Conservation (phyloP, 257 asterid genomes). For the Gentiana macrophylla region DNA sequence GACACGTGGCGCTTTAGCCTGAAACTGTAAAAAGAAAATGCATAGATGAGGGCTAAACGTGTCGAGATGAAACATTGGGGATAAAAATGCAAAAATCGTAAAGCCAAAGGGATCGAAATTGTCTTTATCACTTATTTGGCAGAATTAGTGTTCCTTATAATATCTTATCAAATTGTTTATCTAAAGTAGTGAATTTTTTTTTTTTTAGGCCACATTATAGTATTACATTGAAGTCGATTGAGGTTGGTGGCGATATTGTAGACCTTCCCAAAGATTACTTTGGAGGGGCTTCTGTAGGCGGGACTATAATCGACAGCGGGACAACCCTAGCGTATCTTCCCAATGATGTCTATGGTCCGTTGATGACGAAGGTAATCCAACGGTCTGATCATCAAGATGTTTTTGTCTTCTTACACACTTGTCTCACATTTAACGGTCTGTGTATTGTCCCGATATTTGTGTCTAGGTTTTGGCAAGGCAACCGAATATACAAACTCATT, state of each 20-base stretch:
- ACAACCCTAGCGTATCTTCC: conserved; percentile 96
- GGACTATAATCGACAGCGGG: conserved; percentile 85
- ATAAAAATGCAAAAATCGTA: too few species aligned
- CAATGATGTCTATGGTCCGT: conserved; percentile 38
- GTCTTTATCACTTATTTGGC: too few species aligned
- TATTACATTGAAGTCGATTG: conserved; percentile 55
- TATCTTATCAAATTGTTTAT: too few species aligned
- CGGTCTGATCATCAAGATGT: neutral
- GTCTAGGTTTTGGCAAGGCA: conserved; percentile 56
- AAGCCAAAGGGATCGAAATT: too few species aligned
- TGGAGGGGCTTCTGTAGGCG: conserved; percentile 32
- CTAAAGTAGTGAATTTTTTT: neutral
- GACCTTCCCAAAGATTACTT: conserved; percentile 43
- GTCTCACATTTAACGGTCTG: neutral
- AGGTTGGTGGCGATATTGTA: conserved; percentile 65
- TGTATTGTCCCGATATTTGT: conserved; percentile 1
- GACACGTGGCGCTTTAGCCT: too few species aligned
- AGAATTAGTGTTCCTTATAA: too few species aligned
- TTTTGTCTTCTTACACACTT: too few species aligned
- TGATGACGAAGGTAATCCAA: conserved; percentile 34
- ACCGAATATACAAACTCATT: conserved; percentile 45
- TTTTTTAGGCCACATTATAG: conserved; percentile 68
- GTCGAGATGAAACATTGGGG: too few species aligned
- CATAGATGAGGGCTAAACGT: too few species aligned
- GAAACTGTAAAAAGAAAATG: too few species aligned